Base-by-base conservation (phyloP, 176 grass and related monocot genomes). In the Ensete glaucum region DNA sequence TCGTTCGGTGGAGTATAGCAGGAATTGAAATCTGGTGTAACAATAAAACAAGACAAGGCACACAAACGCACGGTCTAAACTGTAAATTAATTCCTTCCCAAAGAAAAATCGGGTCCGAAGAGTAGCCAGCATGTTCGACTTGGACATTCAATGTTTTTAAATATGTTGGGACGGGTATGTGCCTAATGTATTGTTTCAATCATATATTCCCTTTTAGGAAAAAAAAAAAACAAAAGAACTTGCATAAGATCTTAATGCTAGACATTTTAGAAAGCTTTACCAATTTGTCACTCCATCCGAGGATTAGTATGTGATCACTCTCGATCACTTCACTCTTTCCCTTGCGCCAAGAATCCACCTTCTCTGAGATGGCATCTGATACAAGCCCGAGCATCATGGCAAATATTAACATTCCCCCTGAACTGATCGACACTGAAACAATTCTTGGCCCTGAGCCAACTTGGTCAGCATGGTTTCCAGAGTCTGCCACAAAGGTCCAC, bases 401-500 rank as follows among this genome's bases (percentile, higher is more conserved):
- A 85, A 93, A 98, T 81, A 98, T 89, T 80, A 98, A 79, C 94
- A 98, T 98, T 23, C 94, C 94, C 23, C 94, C 94, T 11, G 90
- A 85, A 77, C 85, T 98, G 81, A 98, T 91, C 1, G 86, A 93
- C 58, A 98, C 88, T 0, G 94, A 98, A 54, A 98, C 94, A 49
- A 98, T 88, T 69, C 94, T 83, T 67, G 94, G 88, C 17, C 94
- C 90, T 43, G 90, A 74, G 9, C 94, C 94, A 79, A 87, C 75
- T 75, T 97, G 94, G 71, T 97, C 94, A 1, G 90, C 90, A 88
- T 97, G 90, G 75, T 97, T 92, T 80, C 94, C 94, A 50, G 94
- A 97, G 85, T 97, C 94, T 72, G 94, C 94, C 77, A 97, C 94
- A 85, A 97, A 97, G 69, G 90, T 97, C 94, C 94, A 98, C 12